These are phyloP conservation scores for Bipolaris victoriae DNA, from an alignment of 2,329 filamentous ascomycete genomes.

Conservation along the genomic window DNA sequence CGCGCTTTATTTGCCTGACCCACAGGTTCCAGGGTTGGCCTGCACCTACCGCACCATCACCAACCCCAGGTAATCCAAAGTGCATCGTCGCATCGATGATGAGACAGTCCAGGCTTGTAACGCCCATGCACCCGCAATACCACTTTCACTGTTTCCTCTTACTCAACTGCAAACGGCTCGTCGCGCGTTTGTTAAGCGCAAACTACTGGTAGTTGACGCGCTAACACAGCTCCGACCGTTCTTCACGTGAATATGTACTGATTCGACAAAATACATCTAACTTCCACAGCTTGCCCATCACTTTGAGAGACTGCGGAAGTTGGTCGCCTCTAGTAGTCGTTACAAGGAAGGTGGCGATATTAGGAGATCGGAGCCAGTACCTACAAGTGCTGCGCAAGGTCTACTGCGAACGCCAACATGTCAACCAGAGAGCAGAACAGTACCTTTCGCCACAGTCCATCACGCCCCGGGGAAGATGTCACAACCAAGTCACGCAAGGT, in stretches of 20 bases:
- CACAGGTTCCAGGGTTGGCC: neutral
- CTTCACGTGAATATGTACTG: neutral
- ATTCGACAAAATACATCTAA: neutral
- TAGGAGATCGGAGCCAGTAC: neutral
- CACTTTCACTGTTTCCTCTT: neutral
- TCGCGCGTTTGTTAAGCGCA: neutral
- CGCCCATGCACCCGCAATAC: neutral
- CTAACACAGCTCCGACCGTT: neutral
- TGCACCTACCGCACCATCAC: neutral
- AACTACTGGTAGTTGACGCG: constrained; percentile 5
- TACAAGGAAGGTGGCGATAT: neutral
- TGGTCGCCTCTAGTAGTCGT: neutral
- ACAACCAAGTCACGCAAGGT: neutral
- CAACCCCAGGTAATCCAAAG: neutral
- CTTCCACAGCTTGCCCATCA: neutral
- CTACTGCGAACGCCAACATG: neutral
- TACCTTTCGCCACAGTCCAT: neutral
- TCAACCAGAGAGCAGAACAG: neutral
- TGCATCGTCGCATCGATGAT: neutral
- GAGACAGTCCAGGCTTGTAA: neutral
- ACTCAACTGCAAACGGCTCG: neutral
- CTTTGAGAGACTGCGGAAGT: neutral
- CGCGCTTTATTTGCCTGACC: neutral
- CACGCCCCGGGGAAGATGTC: neutral
- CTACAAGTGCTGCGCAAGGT: neutral